phyloP scores from a whole-genome alignment of 75 land plant genomes.

The Isoetes taiwanensis region DNA sequence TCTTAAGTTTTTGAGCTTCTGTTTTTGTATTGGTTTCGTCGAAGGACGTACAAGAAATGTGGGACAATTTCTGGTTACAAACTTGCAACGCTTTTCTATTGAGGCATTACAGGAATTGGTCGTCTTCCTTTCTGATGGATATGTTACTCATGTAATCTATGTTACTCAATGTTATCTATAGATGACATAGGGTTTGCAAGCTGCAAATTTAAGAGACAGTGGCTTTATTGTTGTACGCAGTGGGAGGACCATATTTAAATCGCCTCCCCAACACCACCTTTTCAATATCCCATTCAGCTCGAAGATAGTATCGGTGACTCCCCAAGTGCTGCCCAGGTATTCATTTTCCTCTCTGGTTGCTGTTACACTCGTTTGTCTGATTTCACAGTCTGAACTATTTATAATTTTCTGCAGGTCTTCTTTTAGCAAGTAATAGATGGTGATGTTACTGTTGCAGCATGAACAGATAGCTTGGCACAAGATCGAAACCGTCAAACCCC shows the following conservation, averaged over 20 bases:
- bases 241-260: constrained; percentile 57
- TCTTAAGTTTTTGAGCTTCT: too few species aligned
- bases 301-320: constrained; percentile 67
- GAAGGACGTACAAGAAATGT: too few species aligned
- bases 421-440: constrained; percentile 66
- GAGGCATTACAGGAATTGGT: too few species aligned
- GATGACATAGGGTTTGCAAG: constrained; percentile 89
- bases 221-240: constrained; percentile 82
- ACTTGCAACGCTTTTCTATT: too few species aligned
- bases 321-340: constrained; percentile 89
- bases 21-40: too few species aligned
- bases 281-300: constrained; percentile 88
- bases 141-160: too few species aligned
- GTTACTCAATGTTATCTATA: too few species aligned
- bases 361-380: too few species aligned
- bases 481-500: constrained; percentile 84
- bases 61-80: too few species aligned
- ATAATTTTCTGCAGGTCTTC: constrained; percentile 52
- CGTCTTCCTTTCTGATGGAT: too few species aligned
- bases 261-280: constrained; percentile 81
- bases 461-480: constrained; percentile 86
- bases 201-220: constrained; percentile 90
- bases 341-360: too few species aligned
- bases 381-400: too few species aligned
- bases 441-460: constrained; percentile 89